Percentiles rank a stretch among this genome's conserved stretches.
These are phyloP conservation scores for Colletotrichum sp. DNA, from an alignment of 2,329 filamentous ascomycete species.

Conservation along the genomic window DNA sequence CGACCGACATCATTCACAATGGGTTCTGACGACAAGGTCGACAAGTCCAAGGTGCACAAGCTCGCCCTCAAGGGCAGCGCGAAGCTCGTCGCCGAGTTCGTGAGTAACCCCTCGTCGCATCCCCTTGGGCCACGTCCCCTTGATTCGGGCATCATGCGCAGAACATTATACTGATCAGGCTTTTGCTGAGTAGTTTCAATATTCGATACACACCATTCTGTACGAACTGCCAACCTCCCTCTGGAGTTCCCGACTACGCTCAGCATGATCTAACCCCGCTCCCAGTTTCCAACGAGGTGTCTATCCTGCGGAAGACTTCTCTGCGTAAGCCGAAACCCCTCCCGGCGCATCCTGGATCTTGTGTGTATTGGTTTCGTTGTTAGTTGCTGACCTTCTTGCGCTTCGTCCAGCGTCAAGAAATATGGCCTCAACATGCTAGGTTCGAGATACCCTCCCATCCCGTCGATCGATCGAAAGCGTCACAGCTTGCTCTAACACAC, in stretches of 20 bases:
- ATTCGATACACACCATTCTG: slow-evolving; percentile 97
- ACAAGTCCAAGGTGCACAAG: slow-evolving; percentile 93
- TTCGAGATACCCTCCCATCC: slow-evolving; percentile 38
- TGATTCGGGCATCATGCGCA: background rate
- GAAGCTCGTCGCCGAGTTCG: slow-evolving; percentile 94
- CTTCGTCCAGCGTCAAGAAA: slow-evolving; percentile 75
- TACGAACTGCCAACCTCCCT: slow-evolving; percentile 46
- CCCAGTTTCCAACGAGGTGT: slow-evolving; percentile 81
- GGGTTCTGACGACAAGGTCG: slow-evolving; percentile 29
- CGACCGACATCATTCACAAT: background rate
- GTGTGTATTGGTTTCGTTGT: background rate
- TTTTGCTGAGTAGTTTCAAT: slow-evolving; percentile 74
- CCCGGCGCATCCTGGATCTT: background rate
- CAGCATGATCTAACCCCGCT: slow-evolving; percentile 8
- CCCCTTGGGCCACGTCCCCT: background rate
- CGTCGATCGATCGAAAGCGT: background rate
- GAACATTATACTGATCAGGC: slow-evolving; percentile 19
- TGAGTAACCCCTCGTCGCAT: slow-evolving; percentile 50
- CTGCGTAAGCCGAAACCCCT: slow-evolving; percentile 65
- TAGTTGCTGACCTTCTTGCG: background rate
- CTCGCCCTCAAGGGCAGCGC: slow-evolving; percentile 84
- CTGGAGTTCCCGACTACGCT: background rate
- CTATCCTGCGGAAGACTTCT: slow-evolving; percentile 96
- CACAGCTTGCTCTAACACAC: background rate
- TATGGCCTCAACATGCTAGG: slow-evolving; percentile 98